A percentile compares a stretch with the other conserved stretches of the same genome.
Evolutionary conservation across 257 asterid species (phyloP).

Genomic region (Primulina eburnea): DNA sequence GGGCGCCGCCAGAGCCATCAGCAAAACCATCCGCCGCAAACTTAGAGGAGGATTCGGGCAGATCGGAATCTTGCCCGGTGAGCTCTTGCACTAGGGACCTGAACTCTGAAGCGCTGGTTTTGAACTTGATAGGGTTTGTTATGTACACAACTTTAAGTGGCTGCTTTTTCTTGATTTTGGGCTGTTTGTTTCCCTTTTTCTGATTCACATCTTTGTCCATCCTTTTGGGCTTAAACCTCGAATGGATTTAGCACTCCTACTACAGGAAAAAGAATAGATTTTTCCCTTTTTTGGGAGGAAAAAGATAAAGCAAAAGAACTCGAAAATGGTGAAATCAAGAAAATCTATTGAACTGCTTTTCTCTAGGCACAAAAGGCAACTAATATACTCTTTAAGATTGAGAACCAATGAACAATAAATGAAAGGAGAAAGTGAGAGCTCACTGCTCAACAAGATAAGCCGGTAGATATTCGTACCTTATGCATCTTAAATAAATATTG

Average conservation of each 20-base stretch:
- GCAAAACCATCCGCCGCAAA: background rate
- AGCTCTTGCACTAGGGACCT: conserved; percentile 47
- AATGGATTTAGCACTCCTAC: background rate
- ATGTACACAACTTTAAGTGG: conserved; percentile 44
- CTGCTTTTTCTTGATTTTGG: conserved; percentile 28
- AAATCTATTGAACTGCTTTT: background rate
- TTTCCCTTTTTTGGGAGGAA: too few species aligned
- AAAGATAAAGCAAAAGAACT: background rate
- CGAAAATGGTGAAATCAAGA: background rate
- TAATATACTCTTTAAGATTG: background rate
- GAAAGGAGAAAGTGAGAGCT: background rate
- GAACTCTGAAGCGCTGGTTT: conserved; percentile 41
- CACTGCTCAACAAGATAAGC: background rate
- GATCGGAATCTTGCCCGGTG: conserved; percentile 42
- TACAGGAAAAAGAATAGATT: background rate
- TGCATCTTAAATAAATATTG: too few species aligned
- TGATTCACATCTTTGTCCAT: conserved; percentile 28
- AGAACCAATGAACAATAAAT: background rate
- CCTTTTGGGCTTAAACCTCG: background rate
- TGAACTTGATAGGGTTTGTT: conserved; percentile 46
- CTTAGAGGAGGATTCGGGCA: conserved; percentile 19
- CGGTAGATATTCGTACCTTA: background rate
- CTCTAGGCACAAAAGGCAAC: background rate
- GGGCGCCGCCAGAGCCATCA: background rate
- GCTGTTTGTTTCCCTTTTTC: conserved; percentile 28